phyloP scores from a whole-genome alignment of 176 grass and related monocot species.

The Areca catechu region DNA sequence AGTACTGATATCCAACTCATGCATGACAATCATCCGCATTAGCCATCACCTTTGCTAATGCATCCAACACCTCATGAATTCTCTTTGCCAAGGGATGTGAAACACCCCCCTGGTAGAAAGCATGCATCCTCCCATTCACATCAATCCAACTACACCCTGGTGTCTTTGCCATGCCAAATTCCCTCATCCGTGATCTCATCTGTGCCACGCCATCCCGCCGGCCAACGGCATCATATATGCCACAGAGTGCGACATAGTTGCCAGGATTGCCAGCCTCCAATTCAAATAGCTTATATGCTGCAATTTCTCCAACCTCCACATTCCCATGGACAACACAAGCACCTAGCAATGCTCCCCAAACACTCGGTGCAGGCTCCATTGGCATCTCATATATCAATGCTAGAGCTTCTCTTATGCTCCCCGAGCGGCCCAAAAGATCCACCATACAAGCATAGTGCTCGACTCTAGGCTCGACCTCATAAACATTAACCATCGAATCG shows the following conservation, averaged over 20 bases:
- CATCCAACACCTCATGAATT: constrained; percentile 34
- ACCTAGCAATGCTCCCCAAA: constrained; percentile 52
- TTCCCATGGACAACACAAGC: constrained; percentile 40
- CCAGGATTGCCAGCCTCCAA: constrained; percentile 43
- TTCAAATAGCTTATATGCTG: constrained; percentile 45
- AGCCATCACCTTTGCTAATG: constrained; percentile 16
- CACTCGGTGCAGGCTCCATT: constrained; percentile 25
- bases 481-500: constrained; percentile 27
- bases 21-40: constrained; percentile 20
- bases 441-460: constrained; percentile 70
- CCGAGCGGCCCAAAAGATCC: constrained; percentile 44
- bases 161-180: constrained; percentile 51
- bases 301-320: constrained; percentile 48
- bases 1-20: constrained; percentile 3
- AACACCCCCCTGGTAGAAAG: constrained; percentile 47
- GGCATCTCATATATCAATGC: constrained; percentile 35
- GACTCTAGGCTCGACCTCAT: constrained; percentile 18
- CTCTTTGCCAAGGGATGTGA: constrained; percentile 14
- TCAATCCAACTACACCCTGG: constrained; percentile 48
- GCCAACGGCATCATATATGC: constrained; percentile 43
- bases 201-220: constrained; percentile 24
- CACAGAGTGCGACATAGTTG: constrained; percentile 47
- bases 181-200: constrained; percentile 52
- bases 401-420: constrained; percentile 38
- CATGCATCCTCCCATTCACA: constrained; percentile 34